A percentile compares a stretch with the other conserved stretches of the same genome.
These are phyloP conservation scores for Pharus latifolius DNA, from an alignment of 176 grass and related monocot species.

Conservation along the genomic window DNA sequence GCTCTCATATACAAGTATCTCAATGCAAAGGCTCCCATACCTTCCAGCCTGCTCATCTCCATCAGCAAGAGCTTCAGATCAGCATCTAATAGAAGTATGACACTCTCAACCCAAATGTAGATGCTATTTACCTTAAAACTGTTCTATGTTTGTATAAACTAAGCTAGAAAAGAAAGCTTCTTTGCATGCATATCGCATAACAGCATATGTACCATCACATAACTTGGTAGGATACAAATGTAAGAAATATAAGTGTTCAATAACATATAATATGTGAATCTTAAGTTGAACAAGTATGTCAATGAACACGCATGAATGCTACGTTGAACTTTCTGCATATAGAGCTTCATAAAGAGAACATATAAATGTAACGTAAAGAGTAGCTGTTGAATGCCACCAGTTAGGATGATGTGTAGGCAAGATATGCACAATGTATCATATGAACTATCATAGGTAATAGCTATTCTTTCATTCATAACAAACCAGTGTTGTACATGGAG, in stretches of 20 bases:
- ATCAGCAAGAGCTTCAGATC: slow-evolving; percentile 57
- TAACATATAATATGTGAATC: not conserved
- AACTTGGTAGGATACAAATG: not conserved
- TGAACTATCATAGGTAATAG: no score
- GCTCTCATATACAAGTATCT: slow-evolving; percentile 94
- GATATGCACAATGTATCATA: no score
- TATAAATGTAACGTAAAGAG: not conserved
- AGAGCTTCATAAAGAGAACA: not conserved
- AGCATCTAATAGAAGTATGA: slow-evolving; percentile 30
- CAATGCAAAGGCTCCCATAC: slow-evolving; percentile 67
- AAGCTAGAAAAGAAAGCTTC: not conserved
- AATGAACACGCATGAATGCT: not conserved
- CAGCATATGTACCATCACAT: not conserved
- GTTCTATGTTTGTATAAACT: not conserved
- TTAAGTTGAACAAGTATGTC: not conserved
- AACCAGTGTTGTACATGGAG: no score
- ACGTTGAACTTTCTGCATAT: not conserved
- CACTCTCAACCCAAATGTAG: not conserved
- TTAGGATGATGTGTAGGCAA: no score
- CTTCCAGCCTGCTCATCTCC: slow-evolving; percentile 66
- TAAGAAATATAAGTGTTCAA: not conserved
- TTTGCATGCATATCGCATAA: not conserved
- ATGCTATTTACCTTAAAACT: not conserved
- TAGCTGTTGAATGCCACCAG: no score
- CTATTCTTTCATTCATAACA: no score